phyloP scores from a whole-genome alignment of 129 eudicot species.

The Helianthus tuberosus region DNA sequence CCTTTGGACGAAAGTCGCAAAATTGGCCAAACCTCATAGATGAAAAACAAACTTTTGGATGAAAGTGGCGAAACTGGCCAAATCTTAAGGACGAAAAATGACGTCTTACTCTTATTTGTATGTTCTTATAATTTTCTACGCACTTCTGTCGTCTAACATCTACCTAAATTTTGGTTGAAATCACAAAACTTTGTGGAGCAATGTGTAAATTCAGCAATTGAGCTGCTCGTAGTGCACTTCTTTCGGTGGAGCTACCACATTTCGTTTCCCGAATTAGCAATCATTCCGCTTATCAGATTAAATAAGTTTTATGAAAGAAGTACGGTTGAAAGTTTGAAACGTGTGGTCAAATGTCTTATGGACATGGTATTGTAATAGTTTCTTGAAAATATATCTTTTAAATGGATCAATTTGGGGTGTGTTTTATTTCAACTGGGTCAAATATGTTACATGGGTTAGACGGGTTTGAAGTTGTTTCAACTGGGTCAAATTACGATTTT shows the following conservation, averaged over 20 bases:
- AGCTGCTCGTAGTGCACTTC: conserved; percentile 71
- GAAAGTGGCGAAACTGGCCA: too few relatives aligned
- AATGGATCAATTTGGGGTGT: not conserved
- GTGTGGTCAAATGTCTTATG: conserved; percentile 68
- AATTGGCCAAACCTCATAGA: too few relatives aligned
- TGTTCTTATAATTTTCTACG: not conserved
- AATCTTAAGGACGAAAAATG: too few relatives aligned
- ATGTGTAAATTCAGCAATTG: conserved; percentile 66
- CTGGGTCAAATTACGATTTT: too few relatives aligned
- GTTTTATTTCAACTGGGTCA: not conserved
- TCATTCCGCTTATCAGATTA: conserved; percentile 65
- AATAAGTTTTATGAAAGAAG: conserved; percentile 60
- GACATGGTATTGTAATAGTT: conserved; percentile 63
- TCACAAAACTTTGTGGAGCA: conserved; percentile 68
- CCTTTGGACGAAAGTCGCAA: too few relatives aligned
- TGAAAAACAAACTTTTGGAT: too few relatives aligned
- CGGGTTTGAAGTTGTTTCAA: not conserved
- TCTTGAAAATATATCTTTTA: not conserved
- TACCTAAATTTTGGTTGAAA: conserved; percentile 86
- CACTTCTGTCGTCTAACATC: conserved; percentile 3
- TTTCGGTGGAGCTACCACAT: conserved; percentile 92
- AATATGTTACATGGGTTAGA: not conserved
- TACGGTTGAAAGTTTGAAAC: conserved; percentile 58
- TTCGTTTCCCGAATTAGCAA: conserved; percentile 89
- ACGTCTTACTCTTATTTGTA: too few relatives aligned